Percentiles rank a stretch among this genome's conserved stretches.
Conservation (phyloP, 176 grass and related monocot genomes). For the Avena sativa region DNA sequence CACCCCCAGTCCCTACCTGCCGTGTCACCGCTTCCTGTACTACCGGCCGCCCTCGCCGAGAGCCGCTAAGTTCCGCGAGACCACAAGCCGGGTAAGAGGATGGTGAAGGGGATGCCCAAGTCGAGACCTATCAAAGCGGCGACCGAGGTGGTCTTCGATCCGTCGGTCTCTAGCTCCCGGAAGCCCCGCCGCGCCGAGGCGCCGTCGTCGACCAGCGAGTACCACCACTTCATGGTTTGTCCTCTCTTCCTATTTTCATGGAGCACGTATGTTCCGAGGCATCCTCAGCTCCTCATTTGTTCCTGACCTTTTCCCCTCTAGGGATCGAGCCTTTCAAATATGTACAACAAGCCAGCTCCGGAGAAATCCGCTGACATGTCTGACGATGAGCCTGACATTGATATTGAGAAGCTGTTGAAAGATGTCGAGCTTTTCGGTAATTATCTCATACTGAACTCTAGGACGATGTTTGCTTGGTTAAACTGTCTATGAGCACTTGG, state of each 20-base stretch:
- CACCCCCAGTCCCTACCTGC: not conserved
- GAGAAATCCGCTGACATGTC: slow-evolving; percentile 47
- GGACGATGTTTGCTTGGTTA: slow-evolving; percentile 10
- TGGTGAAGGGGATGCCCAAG: slow-evolving; percentile 57
- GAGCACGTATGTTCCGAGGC: not conserved
- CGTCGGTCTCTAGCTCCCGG: slow-evolving; percentile 18
- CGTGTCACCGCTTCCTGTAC: not conserved
- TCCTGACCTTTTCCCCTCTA: not conserved
- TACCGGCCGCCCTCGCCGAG: not conserved
- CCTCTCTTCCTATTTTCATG: not conserved
- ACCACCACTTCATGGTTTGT: slow-evolving; percentile 55
- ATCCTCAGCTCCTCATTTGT: not conserved
- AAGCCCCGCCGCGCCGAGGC: slow-evolving; percentile 46
- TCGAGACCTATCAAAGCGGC: slow-evolving; percentile 36
- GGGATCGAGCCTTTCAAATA: slow-evolving; percentile 77
- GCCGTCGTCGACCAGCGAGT: slow-evolving; percentile 41
- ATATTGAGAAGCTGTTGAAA: slow-evolving; percentile 80
- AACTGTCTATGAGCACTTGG: not conserved
- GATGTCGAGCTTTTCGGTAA: slow-evolving; percentile 88
- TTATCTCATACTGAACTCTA: slow-evolving; percentile 7
- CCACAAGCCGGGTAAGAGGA: slow-evolving; percentile 21
- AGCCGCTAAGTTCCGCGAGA: not conserved
- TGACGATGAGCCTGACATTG: slow-evolving; percentile 77
- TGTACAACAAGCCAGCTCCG: slow-evolving; percentile 64
- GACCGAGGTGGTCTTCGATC: slow-evolving; percentile 55